Conservation (phyloP, 306 rosid genomes). For the Fragaria nilgerrensis region DNA sequence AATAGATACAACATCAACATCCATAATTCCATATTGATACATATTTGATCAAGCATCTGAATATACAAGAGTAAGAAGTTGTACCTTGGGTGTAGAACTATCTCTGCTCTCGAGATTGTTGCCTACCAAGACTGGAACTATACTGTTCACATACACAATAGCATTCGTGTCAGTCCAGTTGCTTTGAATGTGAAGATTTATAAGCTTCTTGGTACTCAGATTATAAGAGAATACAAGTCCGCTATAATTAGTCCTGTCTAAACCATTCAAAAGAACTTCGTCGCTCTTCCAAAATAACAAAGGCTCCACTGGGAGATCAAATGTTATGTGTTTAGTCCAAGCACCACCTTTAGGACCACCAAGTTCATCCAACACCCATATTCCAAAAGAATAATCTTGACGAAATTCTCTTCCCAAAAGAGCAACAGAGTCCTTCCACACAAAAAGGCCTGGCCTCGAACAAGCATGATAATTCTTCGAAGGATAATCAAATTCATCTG, state of each 20-base stretch:
- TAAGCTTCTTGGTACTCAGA: background rate
- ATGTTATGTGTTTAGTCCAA: background rate
- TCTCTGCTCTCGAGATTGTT: background rate
- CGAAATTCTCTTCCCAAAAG: too few relatives aligned
- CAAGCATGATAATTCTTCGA: background rate
- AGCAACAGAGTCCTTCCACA: background rate
- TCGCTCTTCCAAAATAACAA: background rate
- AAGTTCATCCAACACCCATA: background rate
- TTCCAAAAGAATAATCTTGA: background rate
- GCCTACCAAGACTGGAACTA: background rate
- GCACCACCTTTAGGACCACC: background rate
- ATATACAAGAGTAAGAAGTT: background rate
- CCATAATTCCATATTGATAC: background rate
- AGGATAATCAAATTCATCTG: background rate
- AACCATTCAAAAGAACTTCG: background rate
- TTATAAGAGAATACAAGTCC: background rate
- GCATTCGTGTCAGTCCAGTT: background rate
- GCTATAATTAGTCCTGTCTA: background rate
- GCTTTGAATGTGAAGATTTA: background rate
- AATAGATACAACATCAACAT: background rate
- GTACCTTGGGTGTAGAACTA: background rate
- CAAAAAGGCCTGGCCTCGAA: background rate
- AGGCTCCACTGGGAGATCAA: background rate
- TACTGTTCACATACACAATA: background rate
- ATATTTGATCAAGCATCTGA: background rate